phyloP scores from a whole-genome alignment of 768 basidiomycete genomes.

The Tremella mesenterica region DNA sequence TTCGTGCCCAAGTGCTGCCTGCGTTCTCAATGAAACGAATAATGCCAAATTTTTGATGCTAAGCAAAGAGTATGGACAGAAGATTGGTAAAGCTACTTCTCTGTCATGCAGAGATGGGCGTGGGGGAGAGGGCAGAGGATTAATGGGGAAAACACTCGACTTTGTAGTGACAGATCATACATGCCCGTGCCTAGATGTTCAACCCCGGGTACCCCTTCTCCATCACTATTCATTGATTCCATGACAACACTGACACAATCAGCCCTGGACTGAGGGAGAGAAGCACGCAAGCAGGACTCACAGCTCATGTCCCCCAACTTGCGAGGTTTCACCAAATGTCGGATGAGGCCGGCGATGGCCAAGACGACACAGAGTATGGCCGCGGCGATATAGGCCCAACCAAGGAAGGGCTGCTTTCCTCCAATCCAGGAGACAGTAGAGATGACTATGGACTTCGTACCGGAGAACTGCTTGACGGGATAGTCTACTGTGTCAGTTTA shows the following conservation, averaged over 20 bases:
- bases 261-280: neutral
- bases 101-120: too few relatives aligned
- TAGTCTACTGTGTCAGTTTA: constrained; percentile 57
- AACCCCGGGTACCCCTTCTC: neutral
- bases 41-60: too few relatives aligned
- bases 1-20: too few relatives aligned
- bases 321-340: constrained; percentile 87
- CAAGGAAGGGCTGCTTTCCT: constrained; percentile 95
- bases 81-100: too few relatives aligned
- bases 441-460: constrained; percentile 93
- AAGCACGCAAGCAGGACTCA: constrained; percentile 19
- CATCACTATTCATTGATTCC: constrained; percentile 40
- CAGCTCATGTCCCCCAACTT: constrained; percentile 43
- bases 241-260: constrained; percentile 33
- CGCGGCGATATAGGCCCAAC: constrained; percentile 93
- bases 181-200: too few relatives aligned
- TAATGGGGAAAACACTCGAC: too few relatives aligned
- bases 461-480: constrained; percentile 80
- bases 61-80: too few relatives aligned
- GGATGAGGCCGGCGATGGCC: constrained; percentile 75
- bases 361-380: constrained; percentile 78
- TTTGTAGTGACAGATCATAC: too few relatives aligned
- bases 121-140: too few relatives aligned
- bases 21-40: too few relatives aligned
- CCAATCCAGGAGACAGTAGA: constrained; percentile 98